phyloP scores from a whole-genome alignment of 345 rosid species.

The Ailanthus altissimus region DNA sequence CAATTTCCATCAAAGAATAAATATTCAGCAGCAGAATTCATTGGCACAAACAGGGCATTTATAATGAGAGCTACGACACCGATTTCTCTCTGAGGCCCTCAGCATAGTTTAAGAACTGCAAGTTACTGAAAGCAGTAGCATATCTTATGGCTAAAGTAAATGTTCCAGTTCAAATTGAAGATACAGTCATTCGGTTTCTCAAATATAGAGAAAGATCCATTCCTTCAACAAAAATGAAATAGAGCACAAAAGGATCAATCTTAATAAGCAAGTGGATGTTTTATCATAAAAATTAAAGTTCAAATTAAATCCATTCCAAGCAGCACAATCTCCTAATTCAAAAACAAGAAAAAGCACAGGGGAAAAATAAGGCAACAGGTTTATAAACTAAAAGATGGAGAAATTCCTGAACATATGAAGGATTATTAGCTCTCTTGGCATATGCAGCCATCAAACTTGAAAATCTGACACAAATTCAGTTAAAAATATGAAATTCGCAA shows the following conservation, averaged over 20 bases:
- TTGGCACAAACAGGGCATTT: background rate
- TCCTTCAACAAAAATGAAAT: background rate
- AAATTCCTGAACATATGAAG: background rate
- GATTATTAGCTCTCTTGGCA: background rate
- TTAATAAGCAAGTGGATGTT: background rate
- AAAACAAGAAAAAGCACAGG: background rate
- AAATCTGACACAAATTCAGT: background rate
- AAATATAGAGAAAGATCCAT: background rate
- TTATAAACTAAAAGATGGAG: background rate
- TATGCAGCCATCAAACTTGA: background rate
- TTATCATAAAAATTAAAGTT: background rate
- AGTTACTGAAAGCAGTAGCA: background rate
- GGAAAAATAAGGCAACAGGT: background rate
- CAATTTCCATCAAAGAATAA: background rate
- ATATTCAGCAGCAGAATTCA: background rate
- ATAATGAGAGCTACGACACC: no score
- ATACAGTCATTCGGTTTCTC: background rate
- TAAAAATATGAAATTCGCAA: background rate
- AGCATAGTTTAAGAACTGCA: background rate
- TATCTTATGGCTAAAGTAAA: background rate
- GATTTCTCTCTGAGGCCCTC: background rate
- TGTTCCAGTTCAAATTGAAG: conserved; percentile 4
- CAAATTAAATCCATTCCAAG: background rate
- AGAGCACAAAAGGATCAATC: background rate
- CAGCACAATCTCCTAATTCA: background rate